Base-by-base conservation (phyloP, 2,329 filamentous ascomycete species). In the Samsoniella hepiali region DNA sequence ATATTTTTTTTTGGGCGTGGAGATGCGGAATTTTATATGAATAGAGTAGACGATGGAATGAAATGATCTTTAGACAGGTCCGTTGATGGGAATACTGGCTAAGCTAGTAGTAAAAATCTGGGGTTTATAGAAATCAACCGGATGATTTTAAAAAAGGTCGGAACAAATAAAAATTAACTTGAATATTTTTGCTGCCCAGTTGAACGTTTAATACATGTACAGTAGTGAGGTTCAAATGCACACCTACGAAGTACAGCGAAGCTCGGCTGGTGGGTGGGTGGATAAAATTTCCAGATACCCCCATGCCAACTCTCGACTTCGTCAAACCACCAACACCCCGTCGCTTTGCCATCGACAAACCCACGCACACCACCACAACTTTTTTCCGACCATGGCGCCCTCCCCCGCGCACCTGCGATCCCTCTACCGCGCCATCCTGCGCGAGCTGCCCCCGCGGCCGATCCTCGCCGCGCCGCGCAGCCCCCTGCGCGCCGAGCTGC, bases 391-490 rank as follows among this genome's bases (percentile, higher is more conserved):
- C 63, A 76, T 76, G 73, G 64, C 73, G 69, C 71, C 78, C 2
- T 75, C 74, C 10, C 75, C 81, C 66, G 74, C 84, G 47, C 79
- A 80, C 45, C 74, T 91, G 49, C 91, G 91, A 71, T 87, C 91
- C 42, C 83, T 97, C 73, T 98, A 98, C 83, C 91, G 94, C 71
- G 85, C 89, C 49, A 82, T 97, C 72, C 87, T 98, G 63, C 92
- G 94, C 75, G 93, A 97, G 79, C 87, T 97, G 9, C 94, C 94
- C 1, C 85, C 89, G 8, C 88, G 88, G 6, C 81, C 84, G 2
- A 75, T 85, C 70, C 81, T 84, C 67, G 77, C 79, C 63, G 70
- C 77, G 65, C 77, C 81, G 31, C 87, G 88, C 45, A 89, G 91
- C 1, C 85, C 87, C 2, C 79, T 96, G 15, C 90, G 94, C 76